Evolutionary conservation across 2,329 filamentous ascomycete genomes (phyloP), one percentile per base, ranked within the genome.

Genomic region (Didymellaceae sp.): DNA sequence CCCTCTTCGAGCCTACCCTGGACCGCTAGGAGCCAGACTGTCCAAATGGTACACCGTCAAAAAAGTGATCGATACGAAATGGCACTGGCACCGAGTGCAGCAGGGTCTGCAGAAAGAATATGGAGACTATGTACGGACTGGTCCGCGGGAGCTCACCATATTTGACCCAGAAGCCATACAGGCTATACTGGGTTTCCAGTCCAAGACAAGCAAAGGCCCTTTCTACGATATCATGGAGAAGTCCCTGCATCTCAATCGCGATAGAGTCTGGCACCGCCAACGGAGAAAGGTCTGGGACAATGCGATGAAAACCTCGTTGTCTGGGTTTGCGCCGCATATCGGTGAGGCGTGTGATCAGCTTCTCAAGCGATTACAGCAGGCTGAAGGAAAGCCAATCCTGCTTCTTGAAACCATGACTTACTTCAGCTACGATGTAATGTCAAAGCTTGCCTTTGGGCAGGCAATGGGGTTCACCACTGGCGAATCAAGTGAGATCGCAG

Each of bases 371-470:
- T 28, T 68, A 13, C 39, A 52, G 13, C 28, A 54, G 10, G 52
- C 54, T 9, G 52, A 67, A 45, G 59, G 63, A 7, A 40, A 63
- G 45, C 55, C 67, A 1, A 52, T 80, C 8, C 66, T 77, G 37
- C 62, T 77, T 24, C 59, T 68, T 1, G 68, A 74, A 37, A 76
- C 71, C 58, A 74, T 77, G 52, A 73, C 70, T 20, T 68, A 74
- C 25, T 79, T 74, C 58, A 70, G 62, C 16, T 79, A 77, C 59
- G 77, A 79, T 57, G 67, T 77, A 18, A 78, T 79, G 73, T 74
- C 76, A 4, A 68, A 70, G 7, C 61, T 80, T 24, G 74, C 75
- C 0, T 79, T 79, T 57, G 76, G 74, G 4, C 65, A 72, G 42
- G 62, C 76, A 37, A 76, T 75, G 55, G 67, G 72, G n/a, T 66